Evolutionary conservation across 2,329 filamentous ascomycete genomes (phyloP), one percentile per base, ranked within the genome.

Genomic region (Cyclaneusma minus): DNA sequence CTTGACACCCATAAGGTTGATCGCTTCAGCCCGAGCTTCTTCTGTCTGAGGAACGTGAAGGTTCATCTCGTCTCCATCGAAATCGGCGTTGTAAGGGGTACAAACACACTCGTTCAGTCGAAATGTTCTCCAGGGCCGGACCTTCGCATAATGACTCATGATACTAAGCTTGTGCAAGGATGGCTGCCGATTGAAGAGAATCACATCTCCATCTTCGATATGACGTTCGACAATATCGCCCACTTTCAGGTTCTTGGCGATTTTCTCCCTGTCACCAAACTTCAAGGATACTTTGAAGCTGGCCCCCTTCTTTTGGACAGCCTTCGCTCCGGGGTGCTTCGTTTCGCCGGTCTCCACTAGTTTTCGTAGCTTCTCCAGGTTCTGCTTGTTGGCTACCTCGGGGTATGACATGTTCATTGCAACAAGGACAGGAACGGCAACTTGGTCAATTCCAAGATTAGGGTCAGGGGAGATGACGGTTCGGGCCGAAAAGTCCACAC

Each of bases 21-120:
- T 91, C 1, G 89, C 89, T 52, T 98, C 89, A 3, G 87, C 82
- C 30, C 89, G 70, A 7, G 89, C 87, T 52, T 98, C 89, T 55
- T 98, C 89, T 0, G 89, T 95, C 48, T 98, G 89, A 3, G 89
- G 89, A 10, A 98, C 85, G 53, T 98, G 89, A 24, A 98, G 56
- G 42, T 98, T 98, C 89, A 98, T 98, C 52, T 98, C 89, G 42
- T 98, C 89, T 33, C 89, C 89, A 43, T 98, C 89, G 40, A 98
- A 98, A 67, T 98, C 89, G 29, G 89, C 89, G 42, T 98, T 98
- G 62, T 98, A 98, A 3, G 89, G 89, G 34, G 80, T 85, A 54
- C 89, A 98, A 2, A 93, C 89, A 67, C 89, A 98, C 50, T 98
- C 89, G 48, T 98, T 98, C 11, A 98, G 64, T 29, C 89, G 77